phyloP scores from a whole-genome alignment of 192 early-diverging fungal species.

The Funneliformis geosporum region DNA sequence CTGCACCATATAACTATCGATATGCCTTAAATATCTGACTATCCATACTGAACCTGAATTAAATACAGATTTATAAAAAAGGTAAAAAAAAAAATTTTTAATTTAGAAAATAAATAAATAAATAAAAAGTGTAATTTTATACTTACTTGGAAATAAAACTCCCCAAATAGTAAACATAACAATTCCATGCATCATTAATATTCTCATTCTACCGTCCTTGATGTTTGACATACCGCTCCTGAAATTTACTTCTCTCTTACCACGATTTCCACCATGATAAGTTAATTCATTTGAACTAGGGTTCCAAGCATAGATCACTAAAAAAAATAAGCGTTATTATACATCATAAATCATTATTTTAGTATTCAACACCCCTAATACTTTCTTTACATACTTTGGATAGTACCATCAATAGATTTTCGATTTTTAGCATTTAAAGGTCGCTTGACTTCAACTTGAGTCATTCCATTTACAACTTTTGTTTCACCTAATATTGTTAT shows the following conservation, averaged over 20 bases:
- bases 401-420: neutral
- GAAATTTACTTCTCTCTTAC: neutral
- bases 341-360: too few species aligned
- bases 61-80: neutral
- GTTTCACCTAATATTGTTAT: neutral
- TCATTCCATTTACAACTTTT: neutral
- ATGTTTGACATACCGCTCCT: neutral
- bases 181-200: constrained; percentile 20
- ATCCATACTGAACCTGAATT: constrained; percentile 17
- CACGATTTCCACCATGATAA: constrained; percentile 17
- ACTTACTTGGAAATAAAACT: neutral
- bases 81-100: neutral
- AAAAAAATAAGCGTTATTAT: neutral
- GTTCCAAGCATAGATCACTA: neutral
- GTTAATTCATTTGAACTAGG: neutral
- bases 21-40: constrained; percentile 30
- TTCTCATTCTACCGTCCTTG: neutral
- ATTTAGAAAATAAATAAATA: too few species aligned
- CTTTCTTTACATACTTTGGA: neutral
- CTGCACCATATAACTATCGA: neutral
- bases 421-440: neutral
- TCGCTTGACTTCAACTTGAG: neutral
- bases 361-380: too few species aligned
- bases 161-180: constrained; percentile 29
- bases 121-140: neutral